These are phyloP conservation scores for Toxicodendron radicans DNA, from an alignment of 345 rosid species.

Conservation along the genomic window DNA sequence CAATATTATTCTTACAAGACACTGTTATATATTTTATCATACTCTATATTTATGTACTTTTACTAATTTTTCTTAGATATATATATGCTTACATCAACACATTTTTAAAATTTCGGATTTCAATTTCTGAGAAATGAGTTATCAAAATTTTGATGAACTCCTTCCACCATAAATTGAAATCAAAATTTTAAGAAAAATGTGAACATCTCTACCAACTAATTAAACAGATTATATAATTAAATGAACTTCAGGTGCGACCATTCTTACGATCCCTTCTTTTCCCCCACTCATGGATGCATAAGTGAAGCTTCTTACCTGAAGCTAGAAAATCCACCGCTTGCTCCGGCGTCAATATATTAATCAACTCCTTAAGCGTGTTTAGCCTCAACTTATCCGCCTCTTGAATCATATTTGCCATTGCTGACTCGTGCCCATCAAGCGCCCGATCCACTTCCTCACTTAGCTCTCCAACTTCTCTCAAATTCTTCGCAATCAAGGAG, in stretches of 20 bases:
- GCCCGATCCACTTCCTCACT: slow-evolving; percentile 25
- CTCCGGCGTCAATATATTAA: slow-evolving; percentile 29
- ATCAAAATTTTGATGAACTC: too few relatives aligned
- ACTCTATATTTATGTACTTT: too few relatives aligned
- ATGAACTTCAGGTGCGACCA: slow-evolving; percentile 5
- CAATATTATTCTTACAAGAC: too few relatives aligned
- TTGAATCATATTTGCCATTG: slow-evolving; percentile 27
- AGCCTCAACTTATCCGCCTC: slow-evolving; percentile 44
- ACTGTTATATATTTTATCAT: too few relatives aligned
- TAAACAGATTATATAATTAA: too few relatives aligned
- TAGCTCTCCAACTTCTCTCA: neutral
- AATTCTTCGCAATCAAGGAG: slow-evolving; percentile 16
- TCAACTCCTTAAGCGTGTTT: slow-evolving; percentile 30
- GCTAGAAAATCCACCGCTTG: slow-evolving; percentile 50
- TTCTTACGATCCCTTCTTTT: slow-evolving; percentile 31
- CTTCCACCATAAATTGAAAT: too few relatives aligned
- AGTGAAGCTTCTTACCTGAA: slow-evolving; percentile 38
- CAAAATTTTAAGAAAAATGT: too few relatives aligned
- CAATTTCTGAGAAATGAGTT: too few relatives aligned
- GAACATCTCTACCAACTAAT: too few relatives aligned
- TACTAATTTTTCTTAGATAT: too few relatives aligned
- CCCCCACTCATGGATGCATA: slow-evolving; percentile 46
- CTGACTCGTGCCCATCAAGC: slow-evolving; percentile 27
- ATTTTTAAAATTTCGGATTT: too few relatives aligned
- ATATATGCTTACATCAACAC: too few relatives aligned